A percentile compares a stretch with the other conserved stretches of the same genome.
These are phyloP conservation scores for Tetrahymena elliotti DNA, from an alignment of 73 alveolate species.

Conservation along the genomic window DNA sequence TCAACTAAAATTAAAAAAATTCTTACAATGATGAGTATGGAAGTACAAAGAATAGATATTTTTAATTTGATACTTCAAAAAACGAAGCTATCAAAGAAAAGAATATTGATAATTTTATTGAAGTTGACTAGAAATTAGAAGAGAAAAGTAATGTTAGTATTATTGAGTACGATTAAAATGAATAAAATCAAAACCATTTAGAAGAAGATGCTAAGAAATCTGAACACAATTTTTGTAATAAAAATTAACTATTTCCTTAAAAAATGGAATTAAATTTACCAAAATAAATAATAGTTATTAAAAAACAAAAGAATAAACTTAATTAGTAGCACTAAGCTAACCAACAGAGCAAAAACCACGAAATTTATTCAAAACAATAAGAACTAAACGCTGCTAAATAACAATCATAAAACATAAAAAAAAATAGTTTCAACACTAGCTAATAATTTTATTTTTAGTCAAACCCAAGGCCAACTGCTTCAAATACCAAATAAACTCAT, in stretches of 20 bases:
- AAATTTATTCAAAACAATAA: neutral
- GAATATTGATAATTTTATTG: neutral
- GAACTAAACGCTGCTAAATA: neutral
- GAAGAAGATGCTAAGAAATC: neutral
- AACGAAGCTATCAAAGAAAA: neutral
- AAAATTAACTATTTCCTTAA: too few species aligned
- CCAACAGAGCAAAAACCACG: neutral
- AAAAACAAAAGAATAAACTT: neutral
- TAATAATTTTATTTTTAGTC: too few species aligned
- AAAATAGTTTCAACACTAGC: neutral
- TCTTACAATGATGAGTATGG: neutral
- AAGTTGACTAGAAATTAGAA: neutral
- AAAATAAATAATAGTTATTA: too few species aligned
- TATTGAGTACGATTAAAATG: neutral
- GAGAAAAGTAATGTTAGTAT: neutral
- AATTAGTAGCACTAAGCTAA: neutral
- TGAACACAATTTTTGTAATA: neutral
- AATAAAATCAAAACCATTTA: neutral
- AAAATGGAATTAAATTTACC: neutral
- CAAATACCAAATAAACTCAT: neutral
- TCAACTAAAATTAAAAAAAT: neutral
- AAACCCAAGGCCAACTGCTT: neutral
- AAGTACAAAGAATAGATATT: neutral
- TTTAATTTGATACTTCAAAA: neutral
- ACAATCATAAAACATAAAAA: neutral